Percentiles rank a stretch among this genome's conserved stretches.
phyloP scores from a whole-genome alignment of 2,329 filamentous ascomycete species.

The Stemphylium vesicarium region DNA sequence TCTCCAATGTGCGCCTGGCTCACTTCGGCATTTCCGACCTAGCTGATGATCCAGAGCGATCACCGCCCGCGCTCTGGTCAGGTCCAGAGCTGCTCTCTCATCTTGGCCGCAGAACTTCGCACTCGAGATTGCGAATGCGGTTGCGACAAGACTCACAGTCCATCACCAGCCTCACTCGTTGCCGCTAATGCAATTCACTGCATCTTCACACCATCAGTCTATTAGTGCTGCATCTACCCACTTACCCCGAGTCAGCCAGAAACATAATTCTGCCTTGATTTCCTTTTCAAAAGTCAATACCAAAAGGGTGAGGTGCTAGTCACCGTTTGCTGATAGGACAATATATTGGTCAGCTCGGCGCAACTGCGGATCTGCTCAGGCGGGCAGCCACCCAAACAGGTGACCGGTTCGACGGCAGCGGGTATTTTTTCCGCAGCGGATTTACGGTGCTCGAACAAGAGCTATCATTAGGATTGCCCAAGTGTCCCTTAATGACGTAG shows the following conservation, averaged over 20 bases:
- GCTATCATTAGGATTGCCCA: not conserved
- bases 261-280: conserved; percentile 9
- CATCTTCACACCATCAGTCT: conserved; percentile 18
- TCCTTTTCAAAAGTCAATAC: conserved; percentile 11
- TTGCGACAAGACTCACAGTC: conserved; percentile 2
- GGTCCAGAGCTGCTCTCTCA: conserved; percentile 2
- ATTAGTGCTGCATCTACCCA: conserved; percentile 9
- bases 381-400: not conserved
- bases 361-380: conserved; percentile 7
- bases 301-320: conserved; percentile 5
- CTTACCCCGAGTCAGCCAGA: conserved; percentile 11
- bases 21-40: not conserved
- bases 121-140: conserved; percentile 7
- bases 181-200: conserved; percentile 24
- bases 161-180: conserved; percentile 20
- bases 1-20: not conserved
- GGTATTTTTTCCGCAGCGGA: conserved; percentile 1
- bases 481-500: not conserved
- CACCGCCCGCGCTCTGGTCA: conserved; percentile 5
- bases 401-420: conserved; percentile 9
- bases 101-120: conserved; percentile 7
- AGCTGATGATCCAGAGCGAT: not conserved
- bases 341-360: conserved; percentile 8
- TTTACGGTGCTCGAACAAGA: not conserved
- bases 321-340: conserved; percentile 10